These are phyloP conservation scores for Saccharomycopsis amapae DNA, from an alignment of 805 yeast species.

Conservation along the genomic window DNA sequence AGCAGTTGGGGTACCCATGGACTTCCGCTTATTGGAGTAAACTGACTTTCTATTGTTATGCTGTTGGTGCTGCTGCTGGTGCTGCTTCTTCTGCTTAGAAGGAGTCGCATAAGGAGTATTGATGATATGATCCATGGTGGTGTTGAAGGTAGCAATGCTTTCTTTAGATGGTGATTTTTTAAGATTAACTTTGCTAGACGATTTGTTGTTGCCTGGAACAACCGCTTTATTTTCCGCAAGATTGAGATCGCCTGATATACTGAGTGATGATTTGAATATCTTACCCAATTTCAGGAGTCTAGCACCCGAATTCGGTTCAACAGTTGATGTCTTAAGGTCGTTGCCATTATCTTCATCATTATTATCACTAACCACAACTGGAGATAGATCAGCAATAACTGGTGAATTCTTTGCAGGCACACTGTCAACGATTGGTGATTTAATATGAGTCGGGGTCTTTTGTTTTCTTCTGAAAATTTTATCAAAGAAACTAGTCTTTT, in stretches of 20 bases:
- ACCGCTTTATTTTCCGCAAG: neutral
- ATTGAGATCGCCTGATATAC: conserved; percentile 3
- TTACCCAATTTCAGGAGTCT: too few species aligned
- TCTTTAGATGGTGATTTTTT: conserved; percentile 2
- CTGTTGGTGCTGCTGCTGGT: neutral
- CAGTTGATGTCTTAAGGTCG: too few species aligned
- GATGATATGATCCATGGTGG: conserved; percentile 9
- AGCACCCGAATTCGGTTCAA: too few species aligned
- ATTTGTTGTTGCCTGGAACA: neutral
- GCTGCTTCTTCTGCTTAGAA: conserved; percentile 6
- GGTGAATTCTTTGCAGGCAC: too few species aligned
- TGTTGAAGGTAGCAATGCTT: conserved; percentile 2
- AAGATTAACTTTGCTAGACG: neutral
- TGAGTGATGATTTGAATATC: conserved; percentile 12
- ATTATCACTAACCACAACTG: too few species aligned
- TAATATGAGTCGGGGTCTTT: neutral
- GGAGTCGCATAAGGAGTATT: conserved; percentile 15
- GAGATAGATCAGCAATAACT: too few species aligned
- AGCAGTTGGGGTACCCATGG: neutral
- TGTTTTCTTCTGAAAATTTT: conserved; percentile 20
- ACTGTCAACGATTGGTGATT: too few species aligned
- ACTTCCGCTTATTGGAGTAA: neutral
- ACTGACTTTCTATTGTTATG: neutral
- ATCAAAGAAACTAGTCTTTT: conserved; percentile 18
- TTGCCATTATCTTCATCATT: too few species aligned